Evolutionary conservation across 169 alveolate species (phyloP).

Genomic region (Plasmodium chabaudi): DNA sequence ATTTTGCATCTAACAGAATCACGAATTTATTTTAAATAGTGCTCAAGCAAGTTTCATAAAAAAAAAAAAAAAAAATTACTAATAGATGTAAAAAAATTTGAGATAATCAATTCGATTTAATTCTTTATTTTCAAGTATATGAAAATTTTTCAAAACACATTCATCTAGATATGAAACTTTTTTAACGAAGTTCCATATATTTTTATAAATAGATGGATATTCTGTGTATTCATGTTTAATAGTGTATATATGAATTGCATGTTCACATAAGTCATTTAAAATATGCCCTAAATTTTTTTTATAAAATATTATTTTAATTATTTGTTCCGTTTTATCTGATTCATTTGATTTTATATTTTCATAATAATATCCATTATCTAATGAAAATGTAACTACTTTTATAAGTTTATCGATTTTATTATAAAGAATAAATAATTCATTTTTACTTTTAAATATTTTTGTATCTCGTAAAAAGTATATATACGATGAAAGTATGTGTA

Average conservation of each 20-base stretch:
- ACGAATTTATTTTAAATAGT: too few relatives aligned
- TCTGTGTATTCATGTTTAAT: neutral
- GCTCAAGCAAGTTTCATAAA: too few relatives aligned
- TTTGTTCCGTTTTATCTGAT: conserved; percentile 2
- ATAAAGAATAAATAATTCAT: conserved; percentile 21
- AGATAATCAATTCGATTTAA: conserved; percentile 18
- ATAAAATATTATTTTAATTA: conserved; percentile 22
- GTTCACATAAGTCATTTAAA: conserved; percentile 22
- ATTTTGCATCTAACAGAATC: too few relatives aligned
- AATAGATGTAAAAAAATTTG: conserved; percentile 38
- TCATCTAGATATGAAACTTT: conserved; percentile 19
- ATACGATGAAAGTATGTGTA: conserved; percentile 25
- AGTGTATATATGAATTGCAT: conserved; percentile 21
- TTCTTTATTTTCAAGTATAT: conserved; percentile 3
- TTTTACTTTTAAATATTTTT: neutral
- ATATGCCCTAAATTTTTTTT: conserved; percentile 5
- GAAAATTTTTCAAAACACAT: conserved; percentile 30
- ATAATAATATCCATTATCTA: conserved; percentile 58
- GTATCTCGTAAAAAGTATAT: conserved; percentile 31
- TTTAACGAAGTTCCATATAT: conserved; percentile 20
- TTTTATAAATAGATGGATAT: conserved; percentile 25
- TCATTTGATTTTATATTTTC: neutral
- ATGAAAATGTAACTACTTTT: conserved; percentile 21
- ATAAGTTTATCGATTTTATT: conserved; percentile 13
- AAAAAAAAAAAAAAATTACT: neutral